Percentiles rank a stretch among this genome's conserved stretches.
Evolutionary conservation across 345 rosid species (phyloP).

Genomic region (Laguncularia racemosa): DNA sequence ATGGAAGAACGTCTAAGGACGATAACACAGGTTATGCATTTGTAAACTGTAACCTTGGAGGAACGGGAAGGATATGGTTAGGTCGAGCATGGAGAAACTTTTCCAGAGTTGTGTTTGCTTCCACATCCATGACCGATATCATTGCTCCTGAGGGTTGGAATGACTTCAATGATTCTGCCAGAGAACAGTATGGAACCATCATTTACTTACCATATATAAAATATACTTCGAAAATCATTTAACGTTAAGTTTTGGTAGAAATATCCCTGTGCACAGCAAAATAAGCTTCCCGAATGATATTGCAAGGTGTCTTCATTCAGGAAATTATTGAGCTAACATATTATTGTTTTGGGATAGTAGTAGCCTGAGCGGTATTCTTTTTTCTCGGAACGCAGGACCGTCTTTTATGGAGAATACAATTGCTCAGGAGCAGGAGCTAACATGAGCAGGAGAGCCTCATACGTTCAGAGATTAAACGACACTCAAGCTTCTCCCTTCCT

Average conservation of each 20-base stretch:
- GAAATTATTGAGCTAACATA: background rate
- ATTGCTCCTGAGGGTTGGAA: slow-evolving; percentile 90
- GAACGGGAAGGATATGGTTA: slow-evolving; percentile 78
- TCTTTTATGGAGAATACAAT: slow-evolving; percentile 67
- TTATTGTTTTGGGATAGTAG: background rate
- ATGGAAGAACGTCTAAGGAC: slow-evolving; percentile 61
- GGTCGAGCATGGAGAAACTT: slow-evolving; percentile 93
- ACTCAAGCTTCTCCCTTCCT: slow-evolving; percentile 52
- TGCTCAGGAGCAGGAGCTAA: slow-evolving; percentile 74
- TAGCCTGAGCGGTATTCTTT: background rate
- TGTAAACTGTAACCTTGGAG: slow-evolving; percentile 60
- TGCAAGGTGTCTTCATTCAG: background rate
- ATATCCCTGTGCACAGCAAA: too few relatives aligned
- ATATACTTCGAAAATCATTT: too few relatives aligned
- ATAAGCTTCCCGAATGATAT: too few relatives aligned
- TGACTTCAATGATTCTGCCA: slow-evolving; percentile 68
- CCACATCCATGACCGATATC: slow-evolving; percentile 60
- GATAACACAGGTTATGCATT: slow-evolving; percentile 74
- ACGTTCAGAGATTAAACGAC: slow-evolving; percentile 56
- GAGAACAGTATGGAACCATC: slow-evolving; percentile 48
- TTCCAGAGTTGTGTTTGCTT: slow-evolving; percentile 64
- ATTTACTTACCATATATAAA: background rate
- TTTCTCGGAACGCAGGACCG: slow-evolving; percentile 41
- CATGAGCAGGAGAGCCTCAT: slow-evolving; percentile 43
- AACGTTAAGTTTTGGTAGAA: too few relatives aligned